Base-by-base conservation (phyloP, 352 stramenopile species). In the Phytophthora pseudosyringae region DNA sequence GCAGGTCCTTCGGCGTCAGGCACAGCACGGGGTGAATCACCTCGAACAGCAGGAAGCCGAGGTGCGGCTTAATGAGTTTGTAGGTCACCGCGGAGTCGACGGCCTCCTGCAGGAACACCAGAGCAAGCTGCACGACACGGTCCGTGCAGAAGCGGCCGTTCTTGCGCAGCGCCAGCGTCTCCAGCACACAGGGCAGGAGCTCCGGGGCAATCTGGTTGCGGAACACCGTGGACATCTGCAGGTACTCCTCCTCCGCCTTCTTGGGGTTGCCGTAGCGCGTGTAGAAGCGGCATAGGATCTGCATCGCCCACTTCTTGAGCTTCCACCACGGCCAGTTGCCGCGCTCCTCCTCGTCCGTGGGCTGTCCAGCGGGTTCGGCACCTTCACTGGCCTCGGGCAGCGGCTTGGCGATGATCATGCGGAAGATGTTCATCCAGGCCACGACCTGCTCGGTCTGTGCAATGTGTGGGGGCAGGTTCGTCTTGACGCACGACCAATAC, bases 271-370 rank as follows among this genome's bases (percentile, higher is more conserved):
- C 97, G 69, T 98, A 99, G 12, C 97, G 90, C 48, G 91, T 97
- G 80, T 99, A 99, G 61, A 99, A 95, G n/a, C 97, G 88, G 56
- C 89, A 97, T 53, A 99, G 90, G 60, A 99, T 98, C 81, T 98
- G 96, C 38, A 97, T 67, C n/a, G 91, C 77, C 97, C 97, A 99
- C 85, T 99, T 99, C 76, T 99, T 99, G 12, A 98, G 83, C 82
- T 99, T 99, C 97, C 97, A 99, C 93, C 95, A 98, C 10, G 95
- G 88, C 95, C 93, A 99, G 39, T 90, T 83, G 59, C 93, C 90
- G 28, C 96, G 84, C 64, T 98, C 96, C 49, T 98, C 95, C 31
- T 97, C 81, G 26, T 94, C 80, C 9, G 69, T 93, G 0, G 97
- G 97, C 73, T 99, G 96, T 33, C 88, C 86, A 18, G 75, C 68